Evolutionary conservation across 345 rosid species (phyloP).

Genomic region (Mangifera indica): DNA sequence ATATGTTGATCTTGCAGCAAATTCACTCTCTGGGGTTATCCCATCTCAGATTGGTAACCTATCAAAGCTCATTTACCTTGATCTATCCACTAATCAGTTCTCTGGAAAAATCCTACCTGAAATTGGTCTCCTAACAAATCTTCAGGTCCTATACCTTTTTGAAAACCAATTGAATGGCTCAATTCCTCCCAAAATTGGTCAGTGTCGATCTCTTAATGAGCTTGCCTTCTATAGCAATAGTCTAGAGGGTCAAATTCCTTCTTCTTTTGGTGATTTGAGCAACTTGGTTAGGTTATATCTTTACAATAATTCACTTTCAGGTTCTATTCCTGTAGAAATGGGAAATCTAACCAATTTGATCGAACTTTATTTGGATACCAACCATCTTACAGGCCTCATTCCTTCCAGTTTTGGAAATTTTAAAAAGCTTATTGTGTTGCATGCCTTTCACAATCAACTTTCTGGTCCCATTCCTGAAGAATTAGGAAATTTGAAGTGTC

Average conservation of each 20-base stretch:
- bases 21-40: conserved; percentile 26
- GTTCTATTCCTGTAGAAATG: conserved; percentile 25
- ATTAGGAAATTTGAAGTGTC: conserved; percentile 29
- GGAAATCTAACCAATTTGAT: conserved; percentile 23
- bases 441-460: conserved; percentile 25
- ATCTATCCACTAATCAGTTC: no score
- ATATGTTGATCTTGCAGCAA: conserved; percentile 25
- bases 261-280: conserved; percentile 14
- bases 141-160: no score
- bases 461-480: conserved; percentile 31
- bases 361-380: conserved; percentile 22
- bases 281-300: conserved; percentile 10
- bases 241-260: conserved; percentile 14
- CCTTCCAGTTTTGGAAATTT: conserved; percentile 31
- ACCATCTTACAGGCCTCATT: conserved; percentile 28
- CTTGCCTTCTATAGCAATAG: conserved; percentile 10
- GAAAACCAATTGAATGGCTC: neutral
- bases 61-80: no score
- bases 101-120: no score
- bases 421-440: neutral
- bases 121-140: no score
- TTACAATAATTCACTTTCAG: conserved; percentile 17
- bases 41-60: conserved; percentile 13
- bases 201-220: neutral
- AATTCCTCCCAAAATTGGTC: conserved; percentile 15